These are phyloP conservation scores for Suillus tomentosus DNA, from an alignment of 768 basidiomycete genomes.

Conservation along the genomic window DNA sequence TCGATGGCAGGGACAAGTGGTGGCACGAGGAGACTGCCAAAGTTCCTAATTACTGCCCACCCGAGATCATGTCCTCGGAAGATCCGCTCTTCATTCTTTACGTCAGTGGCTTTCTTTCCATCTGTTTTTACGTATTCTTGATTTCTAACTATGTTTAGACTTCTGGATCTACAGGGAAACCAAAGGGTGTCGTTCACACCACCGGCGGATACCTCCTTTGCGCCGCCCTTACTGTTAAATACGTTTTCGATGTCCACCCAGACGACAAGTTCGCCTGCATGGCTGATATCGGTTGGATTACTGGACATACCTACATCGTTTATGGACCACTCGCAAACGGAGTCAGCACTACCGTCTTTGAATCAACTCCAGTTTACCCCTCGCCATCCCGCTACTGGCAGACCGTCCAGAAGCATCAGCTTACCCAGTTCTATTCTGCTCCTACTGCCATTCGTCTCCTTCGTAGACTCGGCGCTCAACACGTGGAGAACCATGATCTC, in stretches of 20 bases:
- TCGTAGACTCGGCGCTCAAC: constrained; percentile 80
- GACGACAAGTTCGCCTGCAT: constrained; percentile 96
- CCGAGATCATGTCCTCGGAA: constrained; percentile 86
- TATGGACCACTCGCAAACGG: constrained; percentile 93
- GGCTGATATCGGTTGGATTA: constrained; percentile 99
- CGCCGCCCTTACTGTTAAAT: constrained; percentile 91
- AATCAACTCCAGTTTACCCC: constrained; percentile 96
- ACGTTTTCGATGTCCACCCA: constrained; percentile 97
- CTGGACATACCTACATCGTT: constrained; percentile 95
- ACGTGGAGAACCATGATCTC: constrained; percentile 83
- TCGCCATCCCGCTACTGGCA: constrained; percentile 98
- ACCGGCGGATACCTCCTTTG: constrained; percentile 90
- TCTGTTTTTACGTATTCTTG: constrained; percentile 5
- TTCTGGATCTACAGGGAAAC: constrained; percentile 92
- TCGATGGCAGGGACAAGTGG: constrained; percentile 86
- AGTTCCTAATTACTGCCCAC: constrained; percentile 87
- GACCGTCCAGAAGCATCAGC: constrained; percentile 86
- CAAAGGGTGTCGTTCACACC: constrained; percentile 95
- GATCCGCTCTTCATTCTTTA: constrained; percentile 99
- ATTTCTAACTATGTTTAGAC: constrained; percentile 52
- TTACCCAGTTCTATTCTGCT: constrained; percentile 96
- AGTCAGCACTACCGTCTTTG: constrained; percentile 87
- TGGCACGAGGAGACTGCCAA: constrained; percentile 92
- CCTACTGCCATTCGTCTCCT: constrained; percentile 95
- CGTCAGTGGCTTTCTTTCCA: constrained; percentile 49